phyloP scores from a whole-genome alignment of 2,329 filamentous ascomycete species.

The Penicillium sp. region DNA sequence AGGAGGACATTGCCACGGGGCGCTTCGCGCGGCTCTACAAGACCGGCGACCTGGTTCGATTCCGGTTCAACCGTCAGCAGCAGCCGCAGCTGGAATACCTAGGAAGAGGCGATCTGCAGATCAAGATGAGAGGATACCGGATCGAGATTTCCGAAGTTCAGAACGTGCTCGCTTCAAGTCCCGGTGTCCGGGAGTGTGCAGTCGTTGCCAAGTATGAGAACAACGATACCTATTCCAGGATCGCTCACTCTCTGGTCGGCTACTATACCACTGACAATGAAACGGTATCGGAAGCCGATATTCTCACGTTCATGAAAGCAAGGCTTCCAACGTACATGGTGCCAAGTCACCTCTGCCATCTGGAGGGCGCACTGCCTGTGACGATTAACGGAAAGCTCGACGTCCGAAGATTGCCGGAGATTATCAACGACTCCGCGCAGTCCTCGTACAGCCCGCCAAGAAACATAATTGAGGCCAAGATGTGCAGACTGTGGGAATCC shows the following conservation, averaged over 20 bases:
- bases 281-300: neutral
- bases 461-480: neutral
- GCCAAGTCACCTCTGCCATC: neutral
- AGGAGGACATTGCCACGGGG: neutral
- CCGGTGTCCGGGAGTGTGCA: neutral
- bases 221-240: neutral
- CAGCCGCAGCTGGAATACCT: neutral
- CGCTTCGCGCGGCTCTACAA: neutral
- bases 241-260: neutral
- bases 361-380: neutral
- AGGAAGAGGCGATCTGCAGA: neutral
- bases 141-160: neutral
- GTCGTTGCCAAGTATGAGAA: neutral
- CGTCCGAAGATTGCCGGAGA: neutral
- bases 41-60: neutral
- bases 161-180: neutral
- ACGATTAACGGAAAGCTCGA: neutral
- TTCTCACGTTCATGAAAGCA: neutral
- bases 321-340: neutral
- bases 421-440: neutral
- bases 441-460: neutral
- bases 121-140: neutral
- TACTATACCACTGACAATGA: neutral
- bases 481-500: neutral
- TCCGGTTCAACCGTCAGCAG: neutral